Conservation (phyloP, 306 rosid species). For the Phaseolus lunatus region DNA sequence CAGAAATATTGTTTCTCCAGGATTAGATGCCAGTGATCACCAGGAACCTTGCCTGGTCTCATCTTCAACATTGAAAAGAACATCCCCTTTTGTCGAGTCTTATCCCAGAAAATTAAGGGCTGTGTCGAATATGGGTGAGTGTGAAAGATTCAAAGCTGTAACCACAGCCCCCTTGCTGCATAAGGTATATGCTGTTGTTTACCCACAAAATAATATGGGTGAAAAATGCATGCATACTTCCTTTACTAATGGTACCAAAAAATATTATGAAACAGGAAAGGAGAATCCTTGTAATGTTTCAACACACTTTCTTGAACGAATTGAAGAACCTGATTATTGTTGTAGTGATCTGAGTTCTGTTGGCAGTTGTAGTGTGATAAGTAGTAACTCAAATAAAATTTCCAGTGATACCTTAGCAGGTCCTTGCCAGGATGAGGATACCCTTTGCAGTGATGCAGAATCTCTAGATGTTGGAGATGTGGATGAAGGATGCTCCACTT, state of each 20-base stretch:
- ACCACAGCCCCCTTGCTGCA: conserved; percentile 47
- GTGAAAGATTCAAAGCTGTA: conserved; percentile 41
- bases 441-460: conserved; percentile 69
- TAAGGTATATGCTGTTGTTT: conserved; percentile 82
- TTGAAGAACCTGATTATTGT: conserved; percentile 54
- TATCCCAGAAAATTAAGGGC: conserved; percentile 65
- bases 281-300: conserved; percentile 46
- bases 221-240: conserved; percentile 65
- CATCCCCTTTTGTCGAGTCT: conserved; percentile 51
- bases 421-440: conserved; percentile 58
- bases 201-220: conserved; percentile 68
- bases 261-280: conserved; percentile 54
- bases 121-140: conserved; percentile 51
- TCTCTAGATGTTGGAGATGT: conserved; percentile 57
- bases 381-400: conserved; percentile 51
- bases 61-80: conserved; percentile 65
- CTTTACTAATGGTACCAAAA: conserved; percentile 54
- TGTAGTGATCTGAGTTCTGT: conserved; percentile 74
- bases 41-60: conserved; percentile 54
- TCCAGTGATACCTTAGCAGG: conserved; percentile 58
- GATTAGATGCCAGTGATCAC: conserved; percentile 45
- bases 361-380: conserved; percentile 81
- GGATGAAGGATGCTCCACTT: conserved; percentile 51
- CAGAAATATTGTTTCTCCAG: conserved; percentile 45
- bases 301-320: conserved; percentile 57